phyloP scores from a whole-genome alignment of 2,329 filamentous ascomycete genomes.

The Thielaviopsis musarum region DNA sequence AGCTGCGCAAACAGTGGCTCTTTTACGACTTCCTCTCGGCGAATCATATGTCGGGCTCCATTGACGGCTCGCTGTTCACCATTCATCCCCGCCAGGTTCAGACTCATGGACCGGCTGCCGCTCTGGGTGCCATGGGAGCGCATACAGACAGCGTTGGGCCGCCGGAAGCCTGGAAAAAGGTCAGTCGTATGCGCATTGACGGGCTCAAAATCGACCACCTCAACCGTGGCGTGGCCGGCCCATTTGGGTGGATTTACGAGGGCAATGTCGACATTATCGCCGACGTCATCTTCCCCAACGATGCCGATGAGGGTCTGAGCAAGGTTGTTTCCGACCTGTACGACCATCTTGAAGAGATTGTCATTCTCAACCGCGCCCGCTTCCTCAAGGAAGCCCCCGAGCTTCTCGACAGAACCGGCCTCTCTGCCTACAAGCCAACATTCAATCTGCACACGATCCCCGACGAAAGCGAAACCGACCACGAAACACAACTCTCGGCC shows the following conservation, averaged over 20 bases:
- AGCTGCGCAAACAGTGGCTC: slow-evolving; percentile 86
- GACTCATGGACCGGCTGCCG: slow-evolving; percentile 11
- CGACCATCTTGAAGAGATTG: slow-evolving; percentile 83
- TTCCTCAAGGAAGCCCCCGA: slow-evolving; percentile 11
- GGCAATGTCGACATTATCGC: slow-evolving; percentile 93
- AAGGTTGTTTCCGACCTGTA: slow-evolving; percentile 98
- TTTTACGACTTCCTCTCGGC: slow-evolving; percentile 96
- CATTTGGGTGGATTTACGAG: slow-evolving; percentile 95
- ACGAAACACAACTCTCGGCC: slow-evolving; percentile 6
- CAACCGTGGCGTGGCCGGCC: slow-evolving; percentile 80
- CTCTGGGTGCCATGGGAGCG: slow-evolving; percentile 9
- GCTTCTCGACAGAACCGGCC: slow-evolving; percentile 10
- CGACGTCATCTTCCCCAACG: slow-evolving; percentile 84
- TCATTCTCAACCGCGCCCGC: slow-evolving; percentile 49
- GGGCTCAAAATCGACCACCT: slow-evolving; percentile 89
- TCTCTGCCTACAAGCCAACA: slow-evolving; percentile 10
- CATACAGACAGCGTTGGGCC: slow-evolving; percentile 38
- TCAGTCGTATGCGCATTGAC: slow-evolving; percentile 81
- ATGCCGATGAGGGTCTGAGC: slow-evolving; percentile 71
- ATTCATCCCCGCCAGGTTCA: slow-evolving; percentile 90
- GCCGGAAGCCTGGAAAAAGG: slow-evolving; percentile 74
- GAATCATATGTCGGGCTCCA: slow-evolving; percentile 90
- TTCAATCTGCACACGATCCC: slow-evolving; percentile 7
- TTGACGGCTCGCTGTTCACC: slow-evolving; percentile 89
- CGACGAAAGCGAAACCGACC: not conserved